These are phyloP conservation scores for Triangularia setosa DNA, from an alignment of 2,329 filamentous ascomycete genomes.

Conservation along the genomic window DNA sequence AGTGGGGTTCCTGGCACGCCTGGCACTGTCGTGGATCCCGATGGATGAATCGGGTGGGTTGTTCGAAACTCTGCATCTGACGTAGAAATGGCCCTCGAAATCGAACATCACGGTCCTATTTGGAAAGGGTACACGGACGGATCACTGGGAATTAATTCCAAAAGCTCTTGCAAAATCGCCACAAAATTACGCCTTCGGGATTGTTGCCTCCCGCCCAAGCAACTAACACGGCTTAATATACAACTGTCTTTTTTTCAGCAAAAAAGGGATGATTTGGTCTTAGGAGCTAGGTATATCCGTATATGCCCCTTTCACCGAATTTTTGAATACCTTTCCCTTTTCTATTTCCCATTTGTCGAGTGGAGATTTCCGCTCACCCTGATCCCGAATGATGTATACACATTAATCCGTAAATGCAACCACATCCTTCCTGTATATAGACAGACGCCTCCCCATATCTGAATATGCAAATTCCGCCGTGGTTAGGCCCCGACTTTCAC, in stretches of 20 bases:
- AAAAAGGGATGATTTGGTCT: neutral
- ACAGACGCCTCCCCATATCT: neutral
- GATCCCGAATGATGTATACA: neutral
- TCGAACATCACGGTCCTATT: neutral
- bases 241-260: neutral
- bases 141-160: neutral
- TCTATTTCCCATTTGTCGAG: neutral
- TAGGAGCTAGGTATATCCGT: neutral
- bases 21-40: neutral
- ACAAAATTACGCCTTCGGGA: neutral
- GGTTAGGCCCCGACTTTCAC: neutral
- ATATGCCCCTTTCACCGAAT: neutral
- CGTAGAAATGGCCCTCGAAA: neutral
- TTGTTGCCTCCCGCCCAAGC: neutral
- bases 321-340: neutral
- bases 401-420: neutral
- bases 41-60: neutral
- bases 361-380: constrained; percentile 2
- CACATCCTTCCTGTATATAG: constrained; percentile 2
- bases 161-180: neutral
- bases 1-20: neutral
- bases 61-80: neutral
- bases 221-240: neutral
- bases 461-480: neutral
- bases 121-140: neutral